A percentile compares a stretch with the other conserved stretches of the same genome.
Evolutionary conservation across 2,329 filamentous ascomycete genomes (phyloP).

Genomic region (Monosporascus cannonballus): DNA sequence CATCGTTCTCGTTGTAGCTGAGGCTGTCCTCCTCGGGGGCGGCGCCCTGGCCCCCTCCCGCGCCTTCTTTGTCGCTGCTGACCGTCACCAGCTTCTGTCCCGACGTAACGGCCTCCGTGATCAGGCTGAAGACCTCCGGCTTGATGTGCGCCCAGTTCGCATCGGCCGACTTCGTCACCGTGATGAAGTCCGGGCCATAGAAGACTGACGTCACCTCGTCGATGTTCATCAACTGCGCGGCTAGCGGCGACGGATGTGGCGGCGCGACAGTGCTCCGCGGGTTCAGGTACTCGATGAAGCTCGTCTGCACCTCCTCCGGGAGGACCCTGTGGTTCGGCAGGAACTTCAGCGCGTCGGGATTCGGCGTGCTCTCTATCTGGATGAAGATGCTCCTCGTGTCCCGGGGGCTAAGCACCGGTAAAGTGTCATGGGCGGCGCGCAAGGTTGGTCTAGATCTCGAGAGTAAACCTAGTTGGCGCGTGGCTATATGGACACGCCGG

Average conservation of each 20-base stretch:
- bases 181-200: constrained; percentile 94
- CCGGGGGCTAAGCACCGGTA: constrained; percentile 18
- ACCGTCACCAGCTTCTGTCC: constrained; percentile 77
- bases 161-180: constrained; percentile 82
- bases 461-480: constrained; percentile 17
- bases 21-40: constrained; percentile 60
- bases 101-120: constrained; percentile 84
- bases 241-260: constrained; percentile 85
- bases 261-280: constrained; percentile 83
- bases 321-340: constrained; percentile 84
- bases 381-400: constrained; percentile 82
- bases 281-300: constrained; percentile 87
- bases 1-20: constrained; percentile 82
- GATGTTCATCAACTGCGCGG: constrained; percentile 83
- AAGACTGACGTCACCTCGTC: constrained; percentile 95
- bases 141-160: constrained; percentile 93
- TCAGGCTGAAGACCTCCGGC: constrained; percentile 89
- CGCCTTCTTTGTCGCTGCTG: constrained; percentile 53
- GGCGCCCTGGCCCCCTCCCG: constrained; percentile 28
- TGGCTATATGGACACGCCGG: constrained; percentile 23
- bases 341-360: constrained; percentile 95
- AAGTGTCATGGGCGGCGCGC: not conserved
- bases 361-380: constrained; percentile 91
- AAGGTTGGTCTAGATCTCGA: constrained; percentile 20
- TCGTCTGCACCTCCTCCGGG: constrained; percentile 62